phyloP scores from a whole-genome alignment of 495 filamentous ascomycete species.

The Pseudoneurospora amorphoporcata region DNA sequence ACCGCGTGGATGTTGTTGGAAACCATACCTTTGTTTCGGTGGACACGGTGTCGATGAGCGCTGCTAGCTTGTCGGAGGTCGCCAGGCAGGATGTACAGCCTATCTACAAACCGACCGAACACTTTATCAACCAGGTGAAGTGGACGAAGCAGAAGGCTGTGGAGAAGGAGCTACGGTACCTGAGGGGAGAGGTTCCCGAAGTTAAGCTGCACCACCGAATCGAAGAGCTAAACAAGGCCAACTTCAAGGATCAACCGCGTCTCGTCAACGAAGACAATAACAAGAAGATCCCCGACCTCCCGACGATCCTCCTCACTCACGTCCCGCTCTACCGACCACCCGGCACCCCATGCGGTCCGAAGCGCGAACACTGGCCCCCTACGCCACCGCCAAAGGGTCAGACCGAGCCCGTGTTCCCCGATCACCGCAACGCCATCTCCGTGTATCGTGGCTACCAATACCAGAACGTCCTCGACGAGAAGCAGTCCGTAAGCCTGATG shows the following conservation, averaged over 20 bases:
- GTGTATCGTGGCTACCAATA: conserved; percentile 83
- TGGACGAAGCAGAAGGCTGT: conserved; percentile 41
- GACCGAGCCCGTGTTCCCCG: conserved; percentile 45
- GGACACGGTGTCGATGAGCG: conserved; percentile 79
- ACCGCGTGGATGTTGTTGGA: conserved; percentile 77
- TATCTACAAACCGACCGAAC: conserved; percentile 65
- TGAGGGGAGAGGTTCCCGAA: conserved; percentile 37
- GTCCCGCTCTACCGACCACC: conserved; percentile 75
- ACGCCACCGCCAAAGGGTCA: conserved; percentile 48
- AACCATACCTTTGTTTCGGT: conserved; percentile 95
- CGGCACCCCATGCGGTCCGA: conserved; percentile 83
- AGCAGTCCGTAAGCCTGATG: conserved; percentile 62
- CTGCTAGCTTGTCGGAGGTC: conserved; percentile 35
- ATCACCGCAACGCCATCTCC: conserved; percentile 67
- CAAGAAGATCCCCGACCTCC: conserved; percentile 42
- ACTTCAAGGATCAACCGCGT: conserved; percentile 29
- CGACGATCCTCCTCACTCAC: conserved; percentile 80
- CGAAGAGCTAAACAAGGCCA: conserved; percentile 34
- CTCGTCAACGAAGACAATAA: conserved; percentile 20
- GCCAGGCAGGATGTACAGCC: conserved; percentile 35
- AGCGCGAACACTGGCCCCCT: conserved; percentile 71
- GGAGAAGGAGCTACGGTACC: conserved; percentile 42
- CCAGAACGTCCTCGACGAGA: conserved; percentile 77
- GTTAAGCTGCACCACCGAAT: conserved; percentile 42
- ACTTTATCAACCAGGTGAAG: conserved; percentile 62